These are phyloP conservation scores for Hymenoscyphus albidus DNA, from an alignment of 2,329 filamentous ascomycete species.

Conservation along the genomic window DNA sequence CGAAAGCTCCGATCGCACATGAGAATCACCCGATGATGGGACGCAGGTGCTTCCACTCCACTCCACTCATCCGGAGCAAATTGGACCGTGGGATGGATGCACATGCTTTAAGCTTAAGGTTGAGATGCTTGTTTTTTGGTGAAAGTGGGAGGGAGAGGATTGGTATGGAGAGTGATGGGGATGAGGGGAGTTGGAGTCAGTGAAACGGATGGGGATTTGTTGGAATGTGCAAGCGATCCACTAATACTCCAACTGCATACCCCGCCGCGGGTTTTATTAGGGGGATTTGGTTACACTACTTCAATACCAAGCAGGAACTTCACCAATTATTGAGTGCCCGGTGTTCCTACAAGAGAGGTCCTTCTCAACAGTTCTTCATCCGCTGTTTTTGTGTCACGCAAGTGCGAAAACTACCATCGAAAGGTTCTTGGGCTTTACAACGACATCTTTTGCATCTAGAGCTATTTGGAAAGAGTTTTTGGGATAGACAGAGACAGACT, in stretches of 20 bases:
- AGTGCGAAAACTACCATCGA: background rate
- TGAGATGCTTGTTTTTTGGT: no score
- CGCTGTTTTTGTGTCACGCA: background rate
- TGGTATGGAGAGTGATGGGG: background rate
- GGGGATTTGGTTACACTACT: slow-evolving; percentile 3
- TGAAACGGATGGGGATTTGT: background rate
- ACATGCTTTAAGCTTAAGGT: background rate
- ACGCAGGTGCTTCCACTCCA: slow-evolving; percentile 1
- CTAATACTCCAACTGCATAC: background rate
- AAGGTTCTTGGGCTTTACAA: background rate
- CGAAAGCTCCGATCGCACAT: slow-evolving; percentile 11
- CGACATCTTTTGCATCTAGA: background rate
- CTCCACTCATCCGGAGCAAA: background rate
- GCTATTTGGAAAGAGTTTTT: background rate
- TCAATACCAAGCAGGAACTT: background rate
- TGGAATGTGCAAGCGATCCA: background rate
- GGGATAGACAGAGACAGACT: background rate
- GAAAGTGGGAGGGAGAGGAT: background rate
- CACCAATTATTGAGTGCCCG: background rate
- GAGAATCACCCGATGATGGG: background rate
- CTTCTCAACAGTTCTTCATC: background rate
- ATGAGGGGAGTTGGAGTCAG: no score
- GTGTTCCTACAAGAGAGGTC: background rate
- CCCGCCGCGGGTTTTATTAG: slow-evolving; percentile 1
- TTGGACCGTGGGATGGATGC: background rate